Conservation (phyloP, 176 grass and related monocot genomes). For the Phoenix dactylifera region DNA sequence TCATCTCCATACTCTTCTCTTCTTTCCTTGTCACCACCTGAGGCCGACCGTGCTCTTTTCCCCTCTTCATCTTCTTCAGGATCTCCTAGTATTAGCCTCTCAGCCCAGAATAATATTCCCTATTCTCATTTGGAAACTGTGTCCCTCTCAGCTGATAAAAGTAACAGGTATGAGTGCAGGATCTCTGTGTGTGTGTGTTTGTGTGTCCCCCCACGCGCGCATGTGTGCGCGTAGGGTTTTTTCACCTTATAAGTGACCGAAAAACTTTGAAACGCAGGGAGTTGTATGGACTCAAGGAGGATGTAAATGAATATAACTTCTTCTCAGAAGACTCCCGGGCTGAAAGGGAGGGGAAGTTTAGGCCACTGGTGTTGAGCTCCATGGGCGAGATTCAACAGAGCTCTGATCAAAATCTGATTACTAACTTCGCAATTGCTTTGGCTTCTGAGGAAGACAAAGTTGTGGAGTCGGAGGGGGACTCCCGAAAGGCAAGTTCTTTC, state of each 20-base stretch:
- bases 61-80: constrained; percentile 8
- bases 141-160: constrained; percentile 16
- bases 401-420: neutral
- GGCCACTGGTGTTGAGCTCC: neutral
- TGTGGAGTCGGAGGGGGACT: neutral
- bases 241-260: neutral
- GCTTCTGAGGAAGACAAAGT: constrained; percentile 11
- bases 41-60: neutral
- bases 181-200: neutral
- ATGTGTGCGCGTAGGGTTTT: too few species aligned
- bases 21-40: constrained; percentile 1
- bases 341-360: neutral
- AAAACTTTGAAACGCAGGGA: constrained; percentile 6
- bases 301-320: constrained; percentile 15
- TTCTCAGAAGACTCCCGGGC: neutral
- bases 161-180: constrained; percentile 9
- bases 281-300: constrained; percentile 13
- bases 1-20: constrained; percentile 5
- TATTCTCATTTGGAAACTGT: neutral
- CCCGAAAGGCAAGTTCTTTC: constrained; percentile 21
- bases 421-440: constrained; percentile 10
- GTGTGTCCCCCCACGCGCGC: neutral
- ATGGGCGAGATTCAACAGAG: neutral
- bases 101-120: neutral
- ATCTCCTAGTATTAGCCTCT: neutral